Percentiles rank a stretch among this genome's conserved stretches.
These are phyloP conservation scores for Plasmodium gonderi DNA, from an alignment of 169 alveolate genomes.

Conservation along the genomic window DNA sequence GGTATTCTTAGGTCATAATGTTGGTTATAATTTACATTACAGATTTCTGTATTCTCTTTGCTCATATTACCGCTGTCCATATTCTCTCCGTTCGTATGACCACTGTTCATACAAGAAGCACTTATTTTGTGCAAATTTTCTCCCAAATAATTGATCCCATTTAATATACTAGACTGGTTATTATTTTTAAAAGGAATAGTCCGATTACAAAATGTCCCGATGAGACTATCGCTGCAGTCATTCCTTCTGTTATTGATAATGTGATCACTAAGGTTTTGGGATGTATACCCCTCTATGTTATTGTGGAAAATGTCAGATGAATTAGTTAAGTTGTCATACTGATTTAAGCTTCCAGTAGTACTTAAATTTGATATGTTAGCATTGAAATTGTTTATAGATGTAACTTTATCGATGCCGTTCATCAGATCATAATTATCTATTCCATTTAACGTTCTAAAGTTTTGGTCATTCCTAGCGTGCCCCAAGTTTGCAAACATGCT, in stretches of 20 bases:
- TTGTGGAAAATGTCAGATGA: not conserved
- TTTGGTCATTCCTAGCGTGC: not conserved
- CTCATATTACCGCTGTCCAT: not conserved
- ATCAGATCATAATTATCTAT: not conserved
- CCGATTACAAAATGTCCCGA: not conserved
- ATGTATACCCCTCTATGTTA: not conserved
- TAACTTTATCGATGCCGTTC: not conserved
- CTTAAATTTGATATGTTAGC: not conserved
- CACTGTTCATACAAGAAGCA: not conserved
- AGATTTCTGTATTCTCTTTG: not conserved
- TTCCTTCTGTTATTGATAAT: not conserved
- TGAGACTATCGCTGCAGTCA: not conserved
- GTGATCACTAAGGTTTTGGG: not conserved
- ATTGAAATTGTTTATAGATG: not conserved
- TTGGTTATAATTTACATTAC: not conserved
- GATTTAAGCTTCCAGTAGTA: not conserved
- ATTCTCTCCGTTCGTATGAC: not conserved
- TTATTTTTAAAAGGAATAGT: not conserved
- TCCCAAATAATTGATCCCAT: not conserved
- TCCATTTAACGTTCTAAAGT: not conserved
- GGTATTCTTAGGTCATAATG: not conserved
- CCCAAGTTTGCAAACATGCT: not conserved
- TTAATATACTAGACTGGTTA: not conserved
- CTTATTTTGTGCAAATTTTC: conserved; percentile 8
- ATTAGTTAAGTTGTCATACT: not conserved